These are phyloP conservation scores for Solanum tarijense DNA, from an alignment of 257 asterid species.

Conservation along the genomic window DNA sequence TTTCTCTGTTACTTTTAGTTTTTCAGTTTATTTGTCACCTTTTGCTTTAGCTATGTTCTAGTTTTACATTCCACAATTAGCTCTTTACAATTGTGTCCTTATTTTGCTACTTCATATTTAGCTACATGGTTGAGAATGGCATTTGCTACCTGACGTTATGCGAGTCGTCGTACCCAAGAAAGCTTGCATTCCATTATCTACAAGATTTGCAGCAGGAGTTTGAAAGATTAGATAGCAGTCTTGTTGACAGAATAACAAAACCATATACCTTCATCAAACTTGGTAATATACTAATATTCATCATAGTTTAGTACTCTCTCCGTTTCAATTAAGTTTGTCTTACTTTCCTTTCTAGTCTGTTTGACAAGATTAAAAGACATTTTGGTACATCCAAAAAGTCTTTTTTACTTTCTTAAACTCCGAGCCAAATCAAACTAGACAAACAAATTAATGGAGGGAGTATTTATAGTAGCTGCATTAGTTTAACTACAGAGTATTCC, in stretches of 20 bases:
- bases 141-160: slow-evolving; percentile 45
- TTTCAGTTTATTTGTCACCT: neutral
- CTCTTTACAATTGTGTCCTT: neutral
- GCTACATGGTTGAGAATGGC: slow-evolving; percentile 45
- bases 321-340: neutral
- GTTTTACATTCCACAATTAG: neutral
- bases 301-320: neutral
- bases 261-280: slow-evolving; percentile 44
- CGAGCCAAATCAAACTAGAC: fast-evolving
- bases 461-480: neutral
- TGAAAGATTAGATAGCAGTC: slow-evolving; percentile 20
- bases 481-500: neutral
- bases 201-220: slow-evolving; percentile 46
- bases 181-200: slow-evolving; percentile 38
- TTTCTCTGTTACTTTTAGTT: neutral
- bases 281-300: slow-evolving; percentile 19
- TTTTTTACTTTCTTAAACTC: neutral
- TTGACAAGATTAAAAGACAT: neutral
- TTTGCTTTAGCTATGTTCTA: neutral
- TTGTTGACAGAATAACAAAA: slow-evolving; percentile 15
- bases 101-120: slow-evolving; percentile 5
- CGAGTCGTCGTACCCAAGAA: slow-evolving; percentile 44
- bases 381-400: neutral
- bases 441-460: neutral
- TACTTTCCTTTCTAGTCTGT: neutral